Conservation (phyloP, 139 green algal species). For the Chlorella sp. region DNA sequence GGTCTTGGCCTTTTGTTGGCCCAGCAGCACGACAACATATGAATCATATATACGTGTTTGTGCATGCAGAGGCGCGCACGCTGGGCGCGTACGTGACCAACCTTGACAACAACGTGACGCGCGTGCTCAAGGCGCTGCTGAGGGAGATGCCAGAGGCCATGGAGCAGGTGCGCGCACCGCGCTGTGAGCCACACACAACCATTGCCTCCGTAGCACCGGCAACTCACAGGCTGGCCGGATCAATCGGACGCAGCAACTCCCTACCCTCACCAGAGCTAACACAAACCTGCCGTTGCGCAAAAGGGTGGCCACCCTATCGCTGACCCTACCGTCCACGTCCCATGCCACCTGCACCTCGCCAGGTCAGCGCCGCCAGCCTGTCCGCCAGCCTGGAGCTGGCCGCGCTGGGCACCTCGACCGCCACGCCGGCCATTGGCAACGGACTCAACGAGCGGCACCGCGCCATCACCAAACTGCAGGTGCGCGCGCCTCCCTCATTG, state of each 20-base stretch:
- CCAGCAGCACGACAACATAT: no score
- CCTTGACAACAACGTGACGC: slow-evolving; percentile 48
- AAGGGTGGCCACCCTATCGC: no score
- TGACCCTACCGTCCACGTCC: no score
- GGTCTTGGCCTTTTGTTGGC: no score
- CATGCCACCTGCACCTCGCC: no score
- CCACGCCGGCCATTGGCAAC: not conserved
- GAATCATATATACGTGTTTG: no score
- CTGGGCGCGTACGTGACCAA: slow-evolving; percentile 38
- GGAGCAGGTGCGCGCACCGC: slow-evolving; percentile 5
- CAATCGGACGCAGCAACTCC: no score
- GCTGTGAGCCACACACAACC: no score
- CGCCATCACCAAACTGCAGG: slow-evolving; percentile 36
- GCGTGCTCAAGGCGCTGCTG: slow-evolving; percentile 47
- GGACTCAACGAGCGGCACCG: slow-evolving; percentile 29
- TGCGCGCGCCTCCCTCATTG: slow-evolving; percentile 6
- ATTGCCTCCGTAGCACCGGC: no score
- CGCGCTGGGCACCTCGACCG: not conserved
- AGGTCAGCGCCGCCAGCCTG: slow-evolving; percentile 15
- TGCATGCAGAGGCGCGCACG: slow-evolving; percentile 41
- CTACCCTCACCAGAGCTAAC: no score
- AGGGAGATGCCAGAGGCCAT: slow-evolving; percentile 32
- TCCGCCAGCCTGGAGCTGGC: slow-evolving; percentile 21
- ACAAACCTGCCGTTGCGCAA: no score
- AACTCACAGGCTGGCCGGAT: no score